Conservation (phyloP, 2,329 filamentous ascomycete genomes). For the Calonectria pseudoturangicola region DNA sequence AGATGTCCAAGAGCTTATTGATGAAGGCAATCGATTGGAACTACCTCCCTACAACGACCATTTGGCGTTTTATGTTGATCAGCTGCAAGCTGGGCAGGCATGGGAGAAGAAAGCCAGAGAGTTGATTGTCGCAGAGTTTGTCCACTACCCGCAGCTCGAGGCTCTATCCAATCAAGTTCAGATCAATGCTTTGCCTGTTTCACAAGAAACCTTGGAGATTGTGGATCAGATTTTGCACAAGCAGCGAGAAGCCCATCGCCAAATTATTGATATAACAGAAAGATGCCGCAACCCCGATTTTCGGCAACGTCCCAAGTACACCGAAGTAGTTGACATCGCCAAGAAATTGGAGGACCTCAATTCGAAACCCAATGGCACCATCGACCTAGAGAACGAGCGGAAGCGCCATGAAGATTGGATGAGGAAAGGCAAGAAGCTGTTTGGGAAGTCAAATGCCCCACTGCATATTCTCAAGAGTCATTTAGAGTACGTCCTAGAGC, state of each 20-base stretch:
- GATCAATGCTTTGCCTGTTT: slow-evolving; percentile 83
- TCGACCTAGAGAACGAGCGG: slow-evolving; percentile 95
- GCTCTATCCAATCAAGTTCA: slow-evolving; percentile 89
- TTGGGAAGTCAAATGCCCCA: slow-evolving; percentile 97
- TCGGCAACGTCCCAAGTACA: slow-evolving; percentile 87
- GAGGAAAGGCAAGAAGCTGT: slow-evolving; percentile 97
- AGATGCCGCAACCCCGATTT: slow-evolving; percentile 85
- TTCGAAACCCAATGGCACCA: slow-evolving; percentile 91
- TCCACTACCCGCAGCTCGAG: slow-evolving; percentile 96
- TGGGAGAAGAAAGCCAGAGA: slow-evolving; percentile 97
- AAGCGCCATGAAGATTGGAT: slow-evolving; percentile 99
- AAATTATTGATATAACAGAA: slow-evolving; percentile 88
- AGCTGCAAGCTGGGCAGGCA: slow-evolving; percentile 84
- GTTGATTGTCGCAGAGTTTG: slow-evolving; percentile 90
- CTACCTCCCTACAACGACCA: slow-evolving; percentile 89
- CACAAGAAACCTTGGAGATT: slow-evolving; percentile 83
- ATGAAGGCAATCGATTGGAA: slow-evolving; percentile 84
- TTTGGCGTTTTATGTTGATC: slow-evolving; percentile 83
- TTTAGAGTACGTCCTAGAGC: slow-evolving; percentile 93
- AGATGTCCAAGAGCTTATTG: slow-evolving; percentile 87
- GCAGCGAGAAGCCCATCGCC: slow-evolving; percentile 93
- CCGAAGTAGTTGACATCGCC: slow-evolving; percentile 92
- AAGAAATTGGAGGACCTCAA: slow-evolving; percentile 91
- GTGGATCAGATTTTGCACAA: slow-evolving; percentile 97
- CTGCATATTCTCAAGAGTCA: slow-evolving; percentile 96